Conservation (phyloP, 1,139 yeast species). For the Saccharomyces pastorianus region DNA sequence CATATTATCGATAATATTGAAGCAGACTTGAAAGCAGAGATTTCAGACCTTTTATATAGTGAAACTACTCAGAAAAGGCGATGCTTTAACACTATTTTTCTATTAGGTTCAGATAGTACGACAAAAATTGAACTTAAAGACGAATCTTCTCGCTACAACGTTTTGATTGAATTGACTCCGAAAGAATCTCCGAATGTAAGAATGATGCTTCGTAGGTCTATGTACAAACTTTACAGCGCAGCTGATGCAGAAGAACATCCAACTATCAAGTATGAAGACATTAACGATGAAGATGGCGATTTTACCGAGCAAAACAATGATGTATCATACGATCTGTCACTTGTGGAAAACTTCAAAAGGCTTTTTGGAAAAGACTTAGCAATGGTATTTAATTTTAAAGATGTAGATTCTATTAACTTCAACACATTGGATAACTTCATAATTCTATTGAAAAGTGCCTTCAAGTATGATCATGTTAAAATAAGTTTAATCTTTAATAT, state of each 20-base stretch:
- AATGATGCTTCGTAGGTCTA: constrained; percentile 31
- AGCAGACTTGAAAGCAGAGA: constrained; percentile 21
- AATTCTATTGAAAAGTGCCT: constrained; percentile 22
- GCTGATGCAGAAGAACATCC: constrained; percentile 17
- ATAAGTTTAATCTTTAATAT: constrained; percentile 28
- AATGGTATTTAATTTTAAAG: constrained; percentile 29
- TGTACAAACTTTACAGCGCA: constrained; percentile 27
- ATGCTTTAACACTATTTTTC: constrained; percentile 25
- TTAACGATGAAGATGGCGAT: constrained; percentile 3
- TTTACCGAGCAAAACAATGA: constrained; percentile 6
- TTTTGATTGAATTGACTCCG: constrained; percentile 26
- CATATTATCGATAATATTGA: constrained; percentile 26
- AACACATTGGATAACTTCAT: constrained; percentile 26
- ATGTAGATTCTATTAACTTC: constrained; percentile 29
- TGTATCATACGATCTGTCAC: constrained; percentile 28
- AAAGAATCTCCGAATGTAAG: constrained; percentile 32
- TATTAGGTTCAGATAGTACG: constrained; percentile 30
- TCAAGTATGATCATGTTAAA: constrained; percentile 22
- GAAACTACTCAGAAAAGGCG: constrained; percentile 7
- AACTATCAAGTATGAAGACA: constrained; percentile 6
- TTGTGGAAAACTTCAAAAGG: constrained; percentile 26
- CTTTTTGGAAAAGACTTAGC: constrained; percentile 23
- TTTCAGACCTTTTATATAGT: constrained; percentile 19
- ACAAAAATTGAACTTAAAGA: constrained; percentile 20
- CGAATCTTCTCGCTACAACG: constrained; percentile 13